Percentiles rank a stretch among this genome's conserved stretches.
Conservation (phyloP, 176 grass and related monocot species). For the Oryza australiensis region DNA sequence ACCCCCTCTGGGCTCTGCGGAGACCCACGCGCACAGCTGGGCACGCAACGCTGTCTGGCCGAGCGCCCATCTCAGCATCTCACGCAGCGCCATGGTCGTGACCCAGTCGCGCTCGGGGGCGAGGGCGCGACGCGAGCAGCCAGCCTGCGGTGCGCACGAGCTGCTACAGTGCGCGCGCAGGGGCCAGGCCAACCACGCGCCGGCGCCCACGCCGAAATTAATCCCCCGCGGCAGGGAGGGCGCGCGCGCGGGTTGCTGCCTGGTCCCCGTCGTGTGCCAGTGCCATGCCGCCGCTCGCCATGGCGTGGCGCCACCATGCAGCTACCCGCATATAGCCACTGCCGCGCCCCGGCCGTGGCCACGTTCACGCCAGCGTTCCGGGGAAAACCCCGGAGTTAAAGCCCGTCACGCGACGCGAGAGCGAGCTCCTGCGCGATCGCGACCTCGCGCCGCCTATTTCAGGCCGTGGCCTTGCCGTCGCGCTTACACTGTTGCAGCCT, state of each 20-base stretch:
- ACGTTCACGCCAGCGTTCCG: slow-evolving; percentile 40
- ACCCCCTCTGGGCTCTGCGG: no score
- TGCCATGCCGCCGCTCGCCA: neutral
- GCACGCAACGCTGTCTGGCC: neutral
- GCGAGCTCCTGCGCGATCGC: neutral
- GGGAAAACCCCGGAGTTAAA: slow-evolving; percentile 12
- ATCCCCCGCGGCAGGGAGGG: no score
- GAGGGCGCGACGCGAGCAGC: neutral
- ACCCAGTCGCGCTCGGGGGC: neutral
- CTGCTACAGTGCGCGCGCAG: neutral
- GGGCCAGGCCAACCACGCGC: no score
- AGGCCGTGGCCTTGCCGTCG: neutral
- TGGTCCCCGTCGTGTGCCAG: neutral
- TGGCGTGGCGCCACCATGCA: no score
- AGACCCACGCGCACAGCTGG: neutral
- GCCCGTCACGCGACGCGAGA: neutral
- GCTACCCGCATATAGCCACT: slow-evolving; percentile 13
- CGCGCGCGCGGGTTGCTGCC: neutral
- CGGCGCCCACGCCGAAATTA: no score
- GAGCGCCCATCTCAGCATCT: neutral
- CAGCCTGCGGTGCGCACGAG: neutral
- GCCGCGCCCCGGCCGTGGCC: slow-evolving; percentile 13
- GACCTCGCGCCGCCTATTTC: neutral
- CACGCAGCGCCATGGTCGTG: neutral
- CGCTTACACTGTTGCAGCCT: no score